A percentile compares a stretch with the other conserved stretches of the same genome.
Evolutionary conservation across 2,329 filamentous ascomycete genomes (phyloP).

Genomic region (Decorospora gaudefroyi): DNA sequence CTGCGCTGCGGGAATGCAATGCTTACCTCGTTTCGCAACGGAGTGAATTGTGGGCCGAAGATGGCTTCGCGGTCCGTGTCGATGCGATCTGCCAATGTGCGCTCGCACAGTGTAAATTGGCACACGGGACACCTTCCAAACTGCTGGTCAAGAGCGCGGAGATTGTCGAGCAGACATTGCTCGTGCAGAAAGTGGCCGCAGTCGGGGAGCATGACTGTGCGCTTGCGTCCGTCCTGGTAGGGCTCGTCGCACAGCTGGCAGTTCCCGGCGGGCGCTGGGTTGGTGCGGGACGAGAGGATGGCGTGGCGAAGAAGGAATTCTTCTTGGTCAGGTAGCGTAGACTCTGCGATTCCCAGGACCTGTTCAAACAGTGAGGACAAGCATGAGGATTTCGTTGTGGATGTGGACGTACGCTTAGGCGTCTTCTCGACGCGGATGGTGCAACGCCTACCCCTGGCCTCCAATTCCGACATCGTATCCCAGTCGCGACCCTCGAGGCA

Average conservation of each 20-base stretch:
- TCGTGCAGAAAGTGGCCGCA: conserved; percentile 10
- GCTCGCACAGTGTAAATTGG: conserved; percentile 7
- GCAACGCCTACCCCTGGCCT: neutral
- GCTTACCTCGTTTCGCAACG: neutral
- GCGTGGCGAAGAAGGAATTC: conserved; percentile 8
- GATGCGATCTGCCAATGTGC: conserved; percentile 15
- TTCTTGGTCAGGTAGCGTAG: conserved; percentile 1
- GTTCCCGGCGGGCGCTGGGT: conserved; percentile 3
- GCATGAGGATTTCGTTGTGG: neutral
- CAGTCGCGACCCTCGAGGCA: conserved; percentile 7
- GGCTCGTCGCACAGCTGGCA: conserved; percentile 10
- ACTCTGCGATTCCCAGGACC: neutral
- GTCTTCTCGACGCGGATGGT: neutral
- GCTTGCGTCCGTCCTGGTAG: neutral
- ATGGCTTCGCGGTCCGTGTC: conserved; percentile 15
- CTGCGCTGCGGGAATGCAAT: conserved; percentile 14
- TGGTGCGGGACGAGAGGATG: neutral
- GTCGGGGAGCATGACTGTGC: neutral
- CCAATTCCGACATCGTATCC: neutral
- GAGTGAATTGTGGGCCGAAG: conserved; percentile 11
- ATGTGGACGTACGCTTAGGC: neutral
- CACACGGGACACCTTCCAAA: conserved; percentile 14
- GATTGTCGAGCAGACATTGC: conserved; percentile 5
- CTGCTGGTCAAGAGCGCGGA: conserved; percentile 4
- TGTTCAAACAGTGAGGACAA: conserved; percentile 14